phyloP scores from a whole-genome alignment of 768 basidiomycete species.

The Boletus edulis region DNA sequence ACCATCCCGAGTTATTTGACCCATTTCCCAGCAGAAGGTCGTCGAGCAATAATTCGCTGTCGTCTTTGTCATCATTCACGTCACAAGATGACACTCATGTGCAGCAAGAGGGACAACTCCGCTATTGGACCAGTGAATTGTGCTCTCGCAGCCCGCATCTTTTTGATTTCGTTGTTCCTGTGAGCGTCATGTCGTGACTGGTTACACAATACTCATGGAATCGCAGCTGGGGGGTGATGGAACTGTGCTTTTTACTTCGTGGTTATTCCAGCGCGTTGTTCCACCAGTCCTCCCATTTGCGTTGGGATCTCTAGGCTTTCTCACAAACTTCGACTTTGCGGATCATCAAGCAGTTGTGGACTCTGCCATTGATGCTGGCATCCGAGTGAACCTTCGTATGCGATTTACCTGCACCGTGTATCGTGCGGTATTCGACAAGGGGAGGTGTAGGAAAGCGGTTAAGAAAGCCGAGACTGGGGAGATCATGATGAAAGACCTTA shows the following conservation, averaged over 20 bases:
- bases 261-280: slow-evolving; percentile 97
- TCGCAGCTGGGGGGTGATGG: slow-evolving; percentile 94
- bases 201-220: slow-evolving; percentile 10
- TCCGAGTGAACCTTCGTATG: slow-evolving; percentile 97
- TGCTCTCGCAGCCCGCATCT: slow-evolving; percentile 87
- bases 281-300: slow-evolving; percentile 99
- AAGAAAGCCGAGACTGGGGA: slow-evolving; percentile 94
- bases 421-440: slow-evolving; percentile 78
- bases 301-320: slow-evolving; percentile 94
- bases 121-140: slow-evolving; percentile 98
- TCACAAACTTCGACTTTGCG: slow-evolving; percentile 93
- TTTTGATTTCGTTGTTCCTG: slow-evolving; percentile 97
- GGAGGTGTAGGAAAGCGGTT: slow-evolving; percentile 72
- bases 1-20: slow-evolving; percentile 84
- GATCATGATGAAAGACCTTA: slow-evolving; percentile 93
- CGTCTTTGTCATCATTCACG: slow-evolving; percentile 48
- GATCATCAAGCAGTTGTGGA: slow-evolving; percentile 86
- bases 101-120: slow-evolving; percentile 80
- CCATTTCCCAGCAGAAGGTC: slow-evolving; percentile 75
- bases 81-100: slow-evolving; percentile 38
- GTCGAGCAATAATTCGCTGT: slow-evolving; percentile 62
- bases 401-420: slow-evolving; percentile 99
- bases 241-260: slow-evolving; percentile 97
- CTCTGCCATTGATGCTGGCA: slow-evolving; percentile 85
- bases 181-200: slow-evolving; percentile 38